Base-by-base conservation (phyloP, 1,284 basidiomycete species). In the Puccinia triticina region DNA sequence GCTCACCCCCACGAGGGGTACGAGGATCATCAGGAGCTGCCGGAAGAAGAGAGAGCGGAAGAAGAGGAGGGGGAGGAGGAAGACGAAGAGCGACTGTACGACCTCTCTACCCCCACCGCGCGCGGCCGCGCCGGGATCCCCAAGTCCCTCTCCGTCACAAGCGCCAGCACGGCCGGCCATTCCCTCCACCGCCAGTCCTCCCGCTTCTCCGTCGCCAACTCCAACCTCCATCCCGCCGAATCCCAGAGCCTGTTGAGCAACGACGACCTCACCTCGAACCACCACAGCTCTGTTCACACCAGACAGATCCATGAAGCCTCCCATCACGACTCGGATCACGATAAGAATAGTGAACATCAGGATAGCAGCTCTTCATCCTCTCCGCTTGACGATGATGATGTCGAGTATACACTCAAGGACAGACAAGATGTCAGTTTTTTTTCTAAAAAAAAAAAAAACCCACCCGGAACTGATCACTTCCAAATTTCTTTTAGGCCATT, bases 371-470 rank as follows among this genome's bases (percentile, higher is more conserved):
- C 53, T 16, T 43, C 55, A 26, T 46, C 79, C 37, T 77, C 80
- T 37, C 72, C 53, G 11, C 78, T 66, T 0, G 82, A 84, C 29
- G 91, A 84, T 37, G 91, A 91, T n/a, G 92, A 98, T 85, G 94
- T 93, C 55, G 95, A 89, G 73, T 89, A 98, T 85, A 99, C 96
- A 0, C 89, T 99, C 84, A 95, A 93, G 88, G 96, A 98, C 85
- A 92, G 97, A 43, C 97, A 99, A 87, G 98, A 97, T 67, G 93
- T 96, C 82, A 86, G 89, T 87, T 1, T 0, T 21, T 18, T 18
- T 48, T n/a, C n/a, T n/a, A n/a, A n/a, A n/a, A n/a, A n/a, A n/a
- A n/a, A n/a, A n/a, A n/a, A n/a, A n/a, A n/a, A n/a, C 61, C 29
- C 21, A 29, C 29, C 37, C 29, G 37, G 18, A 21, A 37, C 48